Conservation (phyloP, 2,329 filamentous ascomycete genomes). For the Colletotrichum navitas region DNA sequence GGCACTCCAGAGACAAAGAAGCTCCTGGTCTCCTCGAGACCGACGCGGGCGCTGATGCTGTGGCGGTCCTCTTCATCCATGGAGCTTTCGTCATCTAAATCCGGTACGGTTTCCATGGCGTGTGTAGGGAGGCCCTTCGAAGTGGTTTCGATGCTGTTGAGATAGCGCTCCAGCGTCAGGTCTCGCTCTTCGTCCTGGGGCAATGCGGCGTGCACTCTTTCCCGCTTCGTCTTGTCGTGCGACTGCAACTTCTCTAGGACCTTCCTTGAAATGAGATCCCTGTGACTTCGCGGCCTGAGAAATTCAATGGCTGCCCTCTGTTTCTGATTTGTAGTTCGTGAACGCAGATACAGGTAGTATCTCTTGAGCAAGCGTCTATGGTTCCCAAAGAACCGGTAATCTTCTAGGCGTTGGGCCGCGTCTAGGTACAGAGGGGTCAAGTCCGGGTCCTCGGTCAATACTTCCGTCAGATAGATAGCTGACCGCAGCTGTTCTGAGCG, state of each 20-base stretch:
- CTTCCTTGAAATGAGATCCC: background rate
- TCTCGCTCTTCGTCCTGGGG: background rate
- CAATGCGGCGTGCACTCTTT: background rate
- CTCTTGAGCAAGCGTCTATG: background rate
- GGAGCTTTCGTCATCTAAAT: background rate
- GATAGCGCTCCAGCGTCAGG: background rate
- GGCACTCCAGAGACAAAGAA: background rate
- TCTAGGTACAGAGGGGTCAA: background rate
- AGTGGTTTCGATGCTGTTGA: background rate
- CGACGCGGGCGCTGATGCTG: accelerated
- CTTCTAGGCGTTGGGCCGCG: background rate
- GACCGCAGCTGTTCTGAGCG: constrained; percentile 1
- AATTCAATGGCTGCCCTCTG: background rate
- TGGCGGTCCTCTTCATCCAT: background rate
- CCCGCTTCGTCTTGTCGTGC: background rate
- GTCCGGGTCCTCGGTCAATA: accelerated
- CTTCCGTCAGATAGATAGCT: background rate
- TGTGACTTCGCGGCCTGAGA: background rate
- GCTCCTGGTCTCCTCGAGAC: background rate
- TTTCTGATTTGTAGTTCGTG: background rate
- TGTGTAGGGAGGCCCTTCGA: background rate
- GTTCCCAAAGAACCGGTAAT: background rate
- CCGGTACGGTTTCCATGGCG: background rate
- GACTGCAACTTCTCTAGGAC: background rate
- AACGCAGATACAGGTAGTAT: background rate